Evolutionary conservation across 805 yeast species (phyloP), one percentile per base, ranked within the genome.

Genomic region (Kluyveromyces siamensis): DNA sequence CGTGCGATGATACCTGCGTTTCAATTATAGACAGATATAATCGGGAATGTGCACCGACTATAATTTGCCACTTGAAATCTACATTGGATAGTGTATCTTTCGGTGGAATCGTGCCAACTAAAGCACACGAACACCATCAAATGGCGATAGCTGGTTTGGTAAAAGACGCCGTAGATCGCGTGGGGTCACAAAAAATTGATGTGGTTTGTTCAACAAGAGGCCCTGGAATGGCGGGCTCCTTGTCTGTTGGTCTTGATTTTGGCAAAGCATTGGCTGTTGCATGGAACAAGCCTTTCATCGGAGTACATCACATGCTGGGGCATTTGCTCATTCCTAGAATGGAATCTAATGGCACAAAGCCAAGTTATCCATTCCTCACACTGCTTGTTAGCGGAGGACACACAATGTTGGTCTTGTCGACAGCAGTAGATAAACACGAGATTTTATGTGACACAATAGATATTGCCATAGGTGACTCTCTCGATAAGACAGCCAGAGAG

Each of bases 281-380:
- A 0, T 84, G 88, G 84, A 64, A 75, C 13, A 75, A 71, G 7
- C 97, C 96, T 0, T 59, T 87, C 17, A 71, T 93, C 1, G 98
- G 97, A 0, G 96, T 91, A 0, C 95, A 93, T 63, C 99, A 93
- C 60, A 91, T 93, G 99, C 71, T 91, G 44, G 99, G 96, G 0
- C 99, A 93, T 68, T 69, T 93, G 6, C 64, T 93, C 27, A 72
- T 87, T 0, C 81, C 89, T 1, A 63, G 89, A 46, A 62, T 80
- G 62, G 68, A 62, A 19, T 58, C 66, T 45, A 70, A 70, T 44
- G 80, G 77, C 0, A 19, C 48, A 1, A 43, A 52, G 0, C 86
- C 87, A 0, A 46, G 61, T 16, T 84, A 71, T 55, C 95, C 95
- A 2, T 87, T 85, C 54, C 56, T 87, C 14, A 85, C 90, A 56